phyloP scores from a whole-genome alignment of 805 yeast genomes.

The Ogataea trehalophila region DNA sequence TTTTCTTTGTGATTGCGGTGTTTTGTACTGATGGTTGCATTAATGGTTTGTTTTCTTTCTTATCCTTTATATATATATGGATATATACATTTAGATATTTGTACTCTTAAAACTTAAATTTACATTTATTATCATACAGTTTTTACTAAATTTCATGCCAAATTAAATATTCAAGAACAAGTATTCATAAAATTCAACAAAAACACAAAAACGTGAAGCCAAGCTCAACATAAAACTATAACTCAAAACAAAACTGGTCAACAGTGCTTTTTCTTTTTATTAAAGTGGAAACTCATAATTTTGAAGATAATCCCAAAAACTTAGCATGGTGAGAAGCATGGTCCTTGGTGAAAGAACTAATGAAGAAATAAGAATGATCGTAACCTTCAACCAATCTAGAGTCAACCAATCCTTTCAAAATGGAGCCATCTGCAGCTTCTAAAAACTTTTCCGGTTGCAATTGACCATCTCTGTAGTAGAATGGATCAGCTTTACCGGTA shows the following conservation, averaged over 20 bases:
- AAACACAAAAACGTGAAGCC: no score
- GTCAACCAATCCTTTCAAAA: constrained; percentile 56
- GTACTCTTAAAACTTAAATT: no score
- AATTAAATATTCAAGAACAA: neutral
- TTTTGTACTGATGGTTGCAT: no score
- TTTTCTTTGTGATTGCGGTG: no score
- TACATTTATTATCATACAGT: no score
- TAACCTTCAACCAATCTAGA: constrained; percentile 70
- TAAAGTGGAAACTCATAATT: constrained; percentile 7
- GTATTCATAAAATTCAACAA: neutral
- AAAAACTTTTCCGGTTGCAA: constrained; percentile 71
- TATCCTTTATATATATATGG: no score
- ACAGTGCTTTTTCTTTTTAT: no score
- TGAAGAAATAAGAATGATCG: constrained; percentile 88
- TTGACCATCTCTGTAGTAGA: constrained; percentile 47
- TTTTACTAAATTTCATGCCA: no score
- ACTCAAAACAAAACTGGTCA: neutral
- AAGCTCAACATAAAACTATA: neutral
- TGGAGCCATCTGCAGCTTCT: constrained; percentile 52
- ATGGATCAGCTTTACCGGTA: constrained; percentile 76
- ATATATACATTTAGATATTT: no score
- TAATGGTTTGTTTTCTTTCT: no score
- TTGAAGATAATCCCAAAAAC: constrained; percentile 27
- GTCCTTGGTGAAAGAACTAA: constrained; percentile 70
- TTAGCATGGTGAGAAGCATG: constrained; percentile 89